Evolutionary conservation across 1,139 yeast species (phyloP), one percentile per base, ranked within the genome.

Genomic region (Candida neerlandica): DNA sequence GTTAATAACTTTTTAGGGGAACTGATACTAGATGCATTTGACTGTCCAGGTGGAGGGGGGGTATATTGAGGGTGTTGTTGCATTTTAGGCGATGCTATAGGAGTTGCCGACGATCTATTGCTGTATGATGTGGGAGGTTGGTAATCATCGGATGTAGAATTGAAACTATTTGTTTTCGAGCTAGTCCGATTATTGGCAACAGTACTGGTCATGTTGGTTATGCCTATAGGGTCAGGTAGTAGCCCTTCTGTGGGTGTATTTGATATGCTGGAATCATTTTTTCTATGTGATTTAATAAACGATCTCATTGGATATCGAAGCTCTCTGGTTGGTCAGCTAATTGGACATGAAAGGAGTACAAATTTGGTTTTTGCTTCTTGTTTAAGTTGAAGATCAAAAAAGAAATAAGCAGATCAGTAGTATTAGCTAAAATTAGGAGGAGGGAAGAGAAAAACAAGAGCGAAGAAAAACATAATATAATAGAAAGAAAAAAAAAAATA

Each of bases 251-350:
- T 16, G 4, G 41, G 41, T 10, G 46, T 38, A 15, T 54, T 57
- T 10, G 58, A 51, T 18, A 48, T 51, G 14, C 54, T 48, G 1
- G 70, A 58, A 38, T 67, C 66, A 47, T 57, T 64, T 53, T 74
- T 60, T 53, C 69, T 64, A 56, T 76, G 81, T 12, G 77, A 65
- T 58, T 75, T 76, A 49, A 77, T 75, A 56, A 77, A 75, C n/a
- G 81, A 73, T 54, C 79, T 67, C 81, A 77, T 77, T 26, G 34
- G 43, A 18, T n/a, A 37, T 15, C n/a, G 39, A 9, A 5, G 33
- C 30, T 18, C 35, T 34, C 37, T 35, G 26, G 35, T 14, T 14
- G 40, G 39, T 14, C 26, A 18, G n/a, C 26, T 35, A 35, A 9
- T 12, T 15, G n/a, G 12, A 35, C 39, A 35, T 35, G 12, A 35